Conservation (phyloP, 306 rosid species). For the Dicorynia guianensis region DNA sequence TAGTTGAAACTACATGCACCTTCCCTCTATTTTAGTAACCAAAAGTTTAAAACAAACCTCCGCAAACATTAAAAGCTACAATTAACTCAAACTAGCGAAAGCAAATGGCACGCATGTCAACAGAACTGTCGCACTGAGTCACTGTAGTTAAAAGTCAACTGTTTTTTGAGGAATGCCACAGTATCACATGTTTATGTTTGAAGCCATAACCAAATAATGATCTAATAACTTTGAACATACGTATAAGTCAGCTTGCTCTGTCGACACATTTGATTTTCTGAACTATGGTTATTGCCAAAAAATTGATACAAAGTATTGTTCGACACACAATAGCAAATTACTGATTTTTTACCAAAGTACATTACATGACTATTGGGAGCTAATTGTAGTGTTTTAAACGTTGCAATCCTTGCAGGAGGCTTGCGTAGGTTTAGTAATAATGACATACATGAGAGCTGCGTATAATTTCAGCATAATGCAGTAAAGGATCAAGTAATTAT, state of each 20-base stretch:
- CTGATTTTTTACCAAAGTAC: not conserved
- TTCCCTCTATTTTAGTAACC: no score
- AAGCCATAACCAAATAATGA: not conserved
- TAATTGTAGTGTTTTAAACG: not conserved
- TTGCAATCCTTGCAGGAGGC: not conserved
- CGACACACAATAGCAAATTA: not conserved
- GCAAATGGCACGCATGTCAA: not conserved
- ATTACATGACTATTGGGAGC: not conserved
- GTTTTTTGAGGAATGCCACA: conserved; percentile 1
- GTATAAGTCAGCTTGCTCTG: not conserved
- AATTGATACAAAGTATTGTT: not conserved
- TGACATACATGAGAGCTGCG: not conserved
- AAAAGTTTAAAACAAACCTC: not conserved
- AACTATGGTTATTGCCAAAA: not conserved
- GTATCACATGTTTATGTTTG: conserved; percentile 4
- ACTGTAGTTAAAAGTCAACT: conserved; percentile 4
- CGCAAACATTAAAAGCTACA: conserved; percentile 1
- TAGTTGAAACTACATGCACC: no score
- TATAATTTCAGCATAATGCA: not conserved
- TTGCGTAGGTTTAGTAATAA: not conserved
- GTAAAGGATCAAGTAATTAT: not conserved
- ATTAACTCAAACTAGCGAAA: conserved; percentile 14
- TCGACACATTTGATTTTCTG: not conserved
- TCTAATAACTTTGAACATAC: not conserved
- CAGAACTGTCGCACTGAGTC: not conserved